Base-by-base conservation (phyloP, 2,329 filamentous ascomycete species). In the Botrytis sinoallii region DNA sequence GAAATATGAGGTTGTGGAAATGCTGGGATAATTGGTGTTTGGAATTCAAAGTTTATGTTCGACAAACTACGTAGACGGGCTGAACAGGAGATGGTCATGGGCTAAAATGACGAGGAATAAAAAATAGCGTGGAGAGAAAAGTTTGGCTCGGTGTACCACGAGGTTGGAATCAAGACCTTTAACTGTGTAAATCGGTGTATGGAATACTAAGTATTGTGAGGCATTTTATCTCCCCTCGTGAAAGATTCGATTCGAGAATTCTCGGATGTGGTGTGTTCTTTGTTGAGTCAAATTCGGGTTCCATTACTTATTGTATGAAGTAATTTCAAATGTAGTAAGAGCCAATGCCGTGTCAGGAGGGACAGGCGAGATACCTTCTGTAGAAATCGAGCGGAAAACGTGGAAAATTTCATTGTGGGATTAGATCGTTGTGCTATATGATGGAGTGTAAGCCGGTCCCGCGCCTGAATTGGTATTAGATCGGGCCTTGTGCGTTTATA, bases 301-400 rank as follows among this genome's bases (percentile, higher is more conserved):
- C 18, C 35, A 57, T 68, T 16, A 18, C 38, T 22, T 42, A 9
- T 66, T 52, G 32, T 29, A 32, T 52, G 20, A 71, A 52, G 32
- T 55, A 38, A 32, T 52, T n/a, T 38, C 22, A 66, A n/a, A 66
- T 52, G 32, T 3, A 38, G 48, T 16, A 68, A 32, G 66, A 57
- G 55, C 66, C 48, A 38, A 70, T 70, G 68, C 10, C 8, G 68
- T 70, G 68, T 25, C 16, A 57, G 14, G 46, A 35, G 46, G 8
- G 32, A 64, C 44, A 42, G 14, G 20, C 40, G 35, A 65, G 20
- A 14, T 66, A 61, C 12, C 46, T 60, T 59, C 20, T 8, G 44
- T 44, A 46, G 35, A 68, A 66, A 72, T 72, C 63, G 63, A 68
- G 63, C 40, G 67, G 63, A 68, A 72, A 72, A 72, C 70, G 70